Conservation (phyloP, 2,329 filamentous ascomycete species). For the Apiospora sp. region DNA sequence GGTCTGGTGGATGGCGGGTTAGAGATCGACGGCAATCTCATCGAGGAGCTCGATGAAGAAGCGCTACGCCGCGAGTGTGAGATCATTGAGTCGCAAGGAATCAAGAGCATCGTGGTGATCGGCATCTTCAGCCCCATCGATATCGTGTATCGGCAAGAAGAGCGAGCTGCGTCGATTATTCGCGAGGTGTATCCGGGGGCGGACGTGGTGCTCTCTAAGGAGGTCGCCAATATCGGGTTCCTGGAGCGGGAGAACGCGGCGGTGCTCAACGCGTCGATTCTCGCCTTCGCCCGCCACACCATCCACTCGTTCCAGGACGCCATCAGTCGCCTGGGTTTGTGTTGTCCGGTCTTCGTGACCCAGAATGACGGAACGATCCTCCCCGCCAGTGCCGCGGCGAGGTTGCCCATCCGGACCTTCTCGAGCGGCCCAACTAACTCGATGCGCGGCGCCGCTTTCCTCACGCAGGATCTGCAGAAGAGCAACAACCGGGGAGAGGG, state of each 20-base stretch:
- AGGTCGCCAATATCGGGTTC: conserved; percentile 62
- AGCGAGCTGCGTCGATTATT: conserved; percentile 54
- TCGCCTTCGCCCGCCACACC: conserved; percentile 63
- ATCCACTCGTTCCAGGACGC: conserved; percentile 64
- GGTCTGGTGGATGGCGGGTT: conserved; percentile 58
- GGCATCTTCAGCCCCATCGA: conserved; percentile 64
- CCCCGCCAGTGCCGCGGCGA: conserved; percentile 59
- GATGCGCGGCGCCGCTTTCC: conserved; percentile 68
- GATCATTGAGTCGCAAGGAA: conserved; percentile 49
- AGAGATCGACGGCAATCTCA: conserved; percentile 59
- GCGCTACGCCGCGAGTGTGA: conserved; percentile 50
- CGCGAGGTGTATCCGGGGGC: conserved; percentile 47
- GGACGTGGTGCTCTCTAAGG: conserved; percentile 59
- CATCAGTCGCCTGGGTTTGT: conserved; percentile 56
- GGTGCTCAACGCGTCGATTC: conserved; percentile 70
- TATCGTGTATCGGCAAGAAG: conserved; percentile 55
- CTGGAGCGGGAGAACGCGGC: conserved; percentile 71
- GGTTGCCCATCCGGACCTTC: conserved; percentile 67
- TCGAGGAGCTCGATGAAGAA: conserved; percentile 52
- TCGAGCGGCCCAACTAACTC: conserved; percentile 70
- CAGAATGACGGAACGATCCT: conserved; percentile 71
- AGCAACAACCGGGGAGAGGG: conserved; percentile 36
- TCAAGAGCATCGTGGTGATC: conserved; percentile 55
- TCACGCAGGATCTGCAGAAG: conserved; percentile 47
- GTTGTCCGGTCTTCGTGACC: conserved; percentile 66